Evolutionary conservation across 805 yeast species (phyloP).

Genomic region (Clavispora vitiphila): DNA sequence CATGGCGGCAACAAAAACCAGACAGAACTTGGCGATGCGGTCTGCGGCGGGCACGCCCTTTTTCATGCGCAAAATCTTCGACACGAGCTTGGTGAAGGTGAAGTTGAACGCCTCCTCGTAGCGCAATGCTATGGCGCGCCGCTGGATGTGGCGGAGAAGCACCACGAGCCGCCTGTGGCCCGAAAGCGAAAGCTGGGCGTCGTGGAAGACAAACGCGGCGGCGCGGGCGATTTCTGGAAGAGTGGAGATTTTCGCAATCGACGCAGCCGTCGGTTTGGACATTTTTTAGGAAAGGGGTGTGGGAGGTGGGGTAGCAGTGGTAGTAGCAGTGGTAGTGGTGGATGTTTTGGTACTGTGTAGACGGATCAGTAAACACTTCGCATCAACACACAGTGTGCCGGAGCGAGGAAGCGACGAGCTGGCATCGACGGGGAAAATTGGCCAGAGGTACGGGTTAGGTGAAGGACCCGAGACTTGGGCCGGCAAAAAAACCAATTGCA

Average conservation of each 20-base stretch:
- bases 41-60: slow-evolving; percentile 71
- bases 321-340: too few species aligned
- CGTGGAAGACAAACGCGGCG: slow-evolving; percentile 69
- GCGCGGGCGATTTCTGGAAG: slow-evolving; percentile 24
- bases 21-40: slow-evolving; percentile 65
- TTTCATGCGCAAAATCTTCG: slow-evolving; percentile 62
- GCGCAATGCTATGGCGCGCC: slow-evolving; percentile 48
- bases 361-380: too few species aligned
- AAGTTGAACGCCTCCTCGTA: slow-evolving; percentile 55
- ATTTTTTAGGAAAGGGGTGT: too few species aligned
- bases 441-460: too few species aligned
- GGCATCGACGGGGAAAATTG: too few species aligned
- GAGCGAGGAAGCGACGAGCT: too few species aligned
- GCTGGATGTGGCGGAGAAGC: slow-evolving; percentile 54
- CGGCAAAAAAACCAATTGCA: slow-evolving; percentile 9
- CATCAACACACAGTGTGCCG: too few species aligned
- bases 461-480: too few species aligned
- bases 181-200: slow-evolving; percentile 67
- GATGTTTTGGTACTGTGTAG: too few species aligned
- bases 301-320: not conserved
- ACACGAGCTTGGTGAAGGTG: slow-evolving; percentile 55
- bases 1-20: slow-evolving; percentile 51
- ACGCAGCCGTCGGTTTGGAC: slow-evolving; percentile 12
- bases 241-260: slow-evolving; percentile 6
- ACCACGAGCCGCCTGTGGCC: slow-evolving; percentile 74